Evolutionary conservation across 2,329 filamentous ascomycete species (phyloP).

Genomic region (Penicillium fuscoglaucum): DNA sequence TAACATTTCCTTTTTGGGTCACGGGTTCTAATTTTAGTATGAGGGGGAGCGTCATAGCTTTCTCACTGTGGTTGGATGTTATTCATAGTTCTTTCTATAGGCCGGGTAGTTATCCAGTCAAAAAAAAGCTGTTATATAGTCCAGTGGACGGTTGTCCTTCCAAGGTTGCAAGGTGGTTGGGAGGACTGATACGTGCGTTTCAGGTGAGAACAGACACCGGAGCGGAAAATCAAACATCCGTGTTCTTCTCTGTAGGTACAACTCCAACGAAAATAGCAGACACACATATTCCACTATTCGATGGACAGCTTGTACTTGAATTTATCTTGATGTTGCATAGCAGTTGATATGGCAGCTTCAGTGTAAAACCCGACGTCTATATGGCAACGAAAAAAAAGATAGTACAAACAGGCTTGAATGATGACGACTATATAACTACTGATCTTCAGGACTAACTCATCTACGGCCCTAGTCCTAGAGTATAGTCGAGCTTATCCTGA

Average conservation of each 20-base stretch:
- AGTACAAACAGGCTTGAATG: background rate
- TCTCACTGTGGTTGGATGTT: background rate
- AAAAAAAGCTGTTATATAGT: background rate
- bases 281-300: background rate
- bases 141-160: background rate
- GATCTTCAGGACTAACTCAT: background rate
- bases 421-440: background rate
- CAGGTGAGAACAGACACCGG: background rate
- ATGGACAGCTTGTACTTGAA: background rate
- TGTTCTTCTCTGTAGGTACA: background rate
- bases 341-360: background rate
- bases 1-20: constrained; percentile 6
- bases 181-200: background rate
- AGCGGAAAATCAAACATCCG: background rate
- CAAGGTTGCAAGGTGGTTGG: background rate
- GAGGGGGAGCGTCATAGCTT: background rate
- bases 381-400: background rate
- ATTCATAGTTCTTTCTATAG: background rate
- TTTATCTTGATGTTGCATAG: background rate
- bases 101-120: background rate
- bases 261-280: background rate
- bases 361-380: background rate
- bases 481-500: background rate
- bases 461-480: background rate
- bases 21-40: background rate